phyloP scores from a whole-genome alignment of 306 rosid species.

The Trichosanthes truncata region DNA sequence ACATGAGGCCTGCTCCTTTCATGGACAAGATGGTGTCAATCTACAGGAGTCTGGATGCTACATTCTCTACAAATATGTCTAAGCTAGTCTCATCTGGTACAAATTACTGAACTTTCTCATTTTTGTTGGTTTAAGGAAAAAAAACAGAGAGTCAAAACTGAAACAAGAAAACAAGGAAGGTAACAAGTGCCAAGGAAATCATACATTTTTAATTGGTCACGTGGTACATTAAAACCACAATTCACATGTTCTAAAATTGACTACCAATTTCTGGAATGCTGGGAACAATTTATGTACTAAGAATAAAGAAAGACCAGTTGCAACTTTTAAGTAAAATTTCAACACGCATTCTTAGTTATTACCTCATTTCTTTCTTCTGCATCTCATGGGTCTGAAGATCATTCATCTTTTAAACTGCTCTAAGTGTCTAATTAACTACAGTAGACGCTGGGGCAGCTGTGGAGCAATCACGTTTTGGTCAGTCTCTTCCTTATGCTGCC shows the following conservation, averaged over 20 bases:
- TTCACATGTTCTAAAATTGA: not conserved
- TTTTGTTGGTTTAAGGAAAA: not conserved
- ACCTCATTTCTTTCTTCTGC: not conserved
- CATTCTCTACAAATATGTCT: slow-evolving; percentile 33
- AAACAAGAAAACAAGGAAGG: not conserved
- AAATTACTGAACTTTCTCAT: not conserved
- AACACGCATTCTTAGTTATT: not conserved
- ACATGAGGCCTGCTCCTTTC: slow-evolving; percentile 45
- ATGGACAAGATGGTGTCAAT: slow-evolving; percentile 62
- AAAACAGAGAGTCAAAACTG: not conserved
- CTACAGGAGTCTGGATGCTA: slow-evolving; percentile 53
- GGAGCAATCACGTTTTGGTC: not conserved
- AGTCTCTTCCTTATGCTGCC: slow-evolving; percentile 18
- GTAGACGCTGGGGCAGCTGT: not conserved
- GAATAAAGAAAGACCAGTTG: not conserved
- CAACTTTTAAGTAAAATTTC: not conserved
- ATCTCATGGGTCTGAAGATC: not conserved
- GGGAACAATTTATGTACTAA: not conserved
- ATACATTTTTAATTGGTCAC: not conserved
- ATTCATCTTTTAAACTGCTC: not conserved
- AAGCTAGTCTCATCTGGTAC: slow-evolving; percentile 48
- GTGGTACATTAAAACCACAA: not conserved
- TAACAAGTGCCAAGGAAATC: not conserved
- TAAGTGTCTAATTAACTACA: not conserved
- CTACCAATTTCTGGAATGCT: not conserved